Percentiles rank a stretch among this genome's conserved stretches.
Conservation (phyloP, 1,284 basidiomycete species). For the Pholiota adiposa region DNA sequence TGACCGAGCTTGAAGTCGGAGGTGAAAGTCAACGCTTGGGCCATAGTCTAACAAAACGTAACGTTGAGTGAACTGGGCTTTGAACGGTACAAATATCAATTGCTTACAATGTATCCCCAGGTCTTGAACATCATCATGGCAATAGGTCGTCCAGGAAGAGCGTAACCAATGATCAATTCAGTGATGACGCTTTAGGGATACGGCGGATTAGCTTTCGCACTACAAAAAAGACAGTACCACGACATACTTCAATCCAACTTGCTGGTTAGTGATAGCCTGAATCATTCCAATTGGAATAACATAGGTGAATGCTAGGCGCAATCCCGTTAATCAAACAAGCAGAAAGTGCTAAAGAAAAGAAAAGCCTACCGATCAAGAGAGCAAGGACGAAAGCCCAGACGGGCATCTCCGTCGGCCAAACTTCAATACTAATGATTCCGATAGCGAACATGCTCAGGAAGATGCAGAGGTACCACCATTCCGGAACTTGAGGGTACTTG, state of each 20-base stretch:
- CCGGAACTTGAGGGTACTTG: constrained; percentile 69
- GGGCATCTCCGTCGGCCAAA: constrained; percentile 56
- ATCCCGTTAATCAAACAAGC: neutral
- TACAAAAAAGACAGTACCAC: constrained; percentile 20
- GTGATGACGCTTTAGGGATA: constrained; percentile 46
- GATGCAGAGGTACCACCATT: constrained; percentile 69
- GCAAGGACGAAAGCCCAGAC: constrained; percentile 62
- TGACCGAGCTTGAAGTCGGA: constrained; percentile 73
- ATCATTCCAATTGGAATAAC: constrained; percentile 71
- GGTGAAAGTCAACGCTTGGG: constrained; percentile 53
- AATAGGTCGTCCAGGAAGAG: constrained; percentile 54
- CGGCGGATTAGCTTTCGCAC: constrained; percentile 29
- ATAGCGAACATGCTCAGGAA: constrained; percentile 54
- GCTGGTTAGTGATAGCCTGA: constrained; percentile 64
- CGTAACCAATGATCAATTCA: constrained; percentile 52
- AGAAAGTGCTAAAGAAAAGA: constrained; percentile 8
- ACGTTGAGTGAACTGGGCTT: neutral
- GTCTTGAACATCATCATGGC: constrained; percentile 65
- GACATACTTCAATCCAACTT: constrained; percentile 55
- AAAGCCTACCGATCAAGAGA: constrained; percentile 39
- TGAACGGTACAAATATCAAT: constrained; percentile 2
- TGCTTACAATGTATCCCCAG: constrained; percentile 44
- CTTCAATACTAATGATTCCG: constrained; percentile 51
- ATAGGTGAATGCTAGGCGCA: constrained; percentile 51
- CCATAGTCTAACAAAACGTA: constrained; percentile 22